Base-by-base conservation (phyloP, 1,284 basidiomycete genomes). In the Puccinia novopanici region DNA sequence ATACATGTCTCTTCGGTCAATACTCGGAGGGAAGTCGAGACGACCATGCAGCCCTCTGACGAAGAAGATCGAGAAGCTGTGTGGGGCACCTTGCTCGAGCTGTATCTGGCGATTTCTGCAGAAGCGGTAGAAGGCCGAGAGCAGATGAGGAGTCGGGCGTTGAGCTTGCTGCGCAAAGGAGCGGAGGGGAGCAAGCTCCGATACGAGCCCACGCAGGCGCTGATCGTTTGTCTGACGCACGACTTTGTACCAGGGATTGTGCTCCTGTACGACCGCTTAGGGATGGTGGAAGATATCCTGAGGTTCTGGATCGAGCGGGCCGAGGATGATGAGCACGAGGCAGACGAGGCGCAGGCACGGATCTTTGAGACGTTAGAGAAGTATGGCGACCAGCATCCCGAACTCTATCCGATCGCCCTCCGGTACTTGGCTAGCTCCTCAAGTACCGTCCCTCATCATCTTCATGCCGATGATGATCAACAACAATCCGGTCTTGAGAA, bases 41-140 rank as follows among this genome's bases (percentile, higher is more conserved):
- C 57, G 45, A 81, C 76, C 6, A 8, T 27, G 82, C 78, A 27
- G 82, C 88, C 89, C 45, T 86, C 87, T 0, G 92, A 93, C 80
- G 86, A 87, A 82, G 85, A 86, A 19, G 94, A 97, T 84, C 93
- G 96, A 85, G 88, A 89, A 15, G 92, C 94, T 0, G 91, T 98
- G 17, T 98, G 96, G 95, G 98, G 97, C 86, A 98, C 96, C 0
- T 87, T 99, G 1, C 88, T 99, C 75, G 96, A 99, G 86, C 89
- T 99, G 22, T 98, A 98, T 85, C 89, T 99, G n/a, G 37, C 89
- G 90, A 0, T 86, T 89, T 9, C 83, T 1, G 82, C 85, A 0
- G 84, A 88, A 78, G 83, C 27, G 82, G 82, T 54, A 80, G 82
- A 4, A 84, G 84, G 82, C 79, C 55, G 70, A 79, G 63, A 81